Base-by-base conservation (phyloP, 1,284 basidiomycete genomes). In the Sporisorium sorghi region DNA sequence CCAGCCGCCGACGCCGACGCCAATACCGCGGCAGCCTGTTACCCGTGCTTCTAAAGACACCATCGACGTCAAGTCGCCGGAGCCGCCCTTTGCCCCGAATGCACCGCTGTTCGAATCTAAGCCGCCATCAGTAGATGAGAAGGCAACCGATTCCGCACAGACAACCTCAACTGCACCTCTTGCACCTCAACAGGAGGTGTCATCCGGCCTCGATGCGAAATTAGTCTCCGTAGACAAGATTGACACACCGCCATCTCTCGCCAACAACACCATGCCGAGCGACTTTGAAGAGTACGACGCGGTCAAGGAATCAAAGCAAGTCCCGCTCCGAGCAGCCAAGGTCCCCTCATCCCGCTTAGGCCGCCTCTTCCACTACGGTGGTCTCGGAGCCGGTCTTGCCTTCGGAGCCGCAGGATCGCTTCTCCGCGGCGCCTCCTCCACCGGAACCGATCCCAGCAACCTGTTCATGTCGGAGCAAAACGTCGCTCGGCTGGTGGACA, bases 401-500 rank as follows among this genome's bases (percentile, higher is more conserved):
- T 81, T 80, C 54, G 81, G 82, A 11, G 79, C 81, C 9, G 81
- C 82, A 2, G 71, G 79, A 19, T 77, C 79, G 5, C 74, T 75
- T 28, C 44, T 81, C 35, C 73, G 73, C 2, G 70, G 75, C 9
- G 42, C 68, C 4, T 57, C 70, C 0, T 43, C 49, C 5, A 17
- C 51, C 14, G 48, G 58, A 5, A 30, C 44, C 24, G 57, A 58
- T 11, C 5, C 54, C 4, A 60, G 39, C 59, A 62, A 60, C 30
- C 28, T 67, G 39, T 44, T 82, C 58, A 77, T 84, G 66, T 77
- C 77, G n/a, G 87, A 88, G 12, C 90, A 90, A 19, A 84, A 99
- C 82, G 89, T 98, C 56, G 90, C 91, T 53, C 89, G 96, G 2
- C 87, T 99, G 0, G 96, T 99, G 0, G 90, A 91, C 10, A 97